These are phyloP conservation scores for Cucurbita maxima DNA, from an alignment of 306 rosid genomes.

Conservation along the genomic window DNA sequence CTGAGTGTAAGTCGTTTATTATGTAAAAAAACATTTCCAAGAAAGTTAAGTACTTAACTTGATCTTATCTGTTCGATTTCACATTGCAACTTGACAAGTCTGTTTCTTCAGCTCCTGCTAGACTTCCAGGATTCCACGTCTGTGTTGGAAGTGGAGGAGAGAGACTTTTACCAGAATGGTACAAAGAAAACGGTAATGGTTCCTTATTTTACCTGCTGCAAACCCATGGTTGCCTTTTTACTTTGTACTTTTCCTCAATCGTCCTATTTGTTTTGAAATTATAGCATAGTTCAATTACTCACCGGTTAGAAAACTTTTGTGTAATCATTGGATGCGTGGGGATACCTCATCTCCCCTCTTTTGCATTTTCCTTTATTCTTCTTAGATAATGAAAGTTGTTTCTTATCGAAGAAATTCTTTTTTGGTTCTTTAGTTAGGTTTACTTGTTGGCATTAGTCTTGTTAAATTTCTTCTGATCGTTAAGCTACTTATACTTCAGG, in stretches of 20 bases:
- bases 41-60: not conserved
- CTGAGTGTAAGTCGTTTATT: constrained; percentile 55
- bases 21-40: not conserved
- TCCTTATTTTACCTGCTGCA: not conserved
- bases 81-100: not conserved
- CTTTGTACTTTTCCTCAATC: not conserved
- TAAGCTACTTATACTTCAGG: constrained; percentile 37
- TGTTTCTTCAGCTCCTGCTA: constrained; percentile 78
- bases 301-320: not conserved
- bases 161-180: constrained; percentile 78
- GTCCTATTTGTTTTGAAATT: not conserved
- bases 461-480: constrained; percentile 8
- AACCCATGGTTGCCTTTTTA: not conserved
- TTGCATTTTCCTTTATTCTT: not conserved
- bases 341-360: not conserved
- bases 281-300: not conserved
- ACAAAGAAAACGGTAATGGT: constrained; percentile 63
- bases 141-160: constrained; percentile 98
- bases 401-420: not conserved
- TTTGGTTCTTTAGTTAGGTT: not conserved
- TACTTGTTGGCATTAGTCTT: constrained; percentile 1
- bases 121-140: constrained; percentile 90
- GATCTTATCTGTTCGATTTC: not conserved
- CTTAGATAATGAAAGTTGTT: not conserved
- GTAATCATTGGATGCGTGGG: not conserved